A percentile compares a stretch with the other conserved stretches of the same genome.
phyloP scores from a whole-genome alignment of 495 filamentous ascomycete species.

The Hypoxylon crocopeplum region DNA sequence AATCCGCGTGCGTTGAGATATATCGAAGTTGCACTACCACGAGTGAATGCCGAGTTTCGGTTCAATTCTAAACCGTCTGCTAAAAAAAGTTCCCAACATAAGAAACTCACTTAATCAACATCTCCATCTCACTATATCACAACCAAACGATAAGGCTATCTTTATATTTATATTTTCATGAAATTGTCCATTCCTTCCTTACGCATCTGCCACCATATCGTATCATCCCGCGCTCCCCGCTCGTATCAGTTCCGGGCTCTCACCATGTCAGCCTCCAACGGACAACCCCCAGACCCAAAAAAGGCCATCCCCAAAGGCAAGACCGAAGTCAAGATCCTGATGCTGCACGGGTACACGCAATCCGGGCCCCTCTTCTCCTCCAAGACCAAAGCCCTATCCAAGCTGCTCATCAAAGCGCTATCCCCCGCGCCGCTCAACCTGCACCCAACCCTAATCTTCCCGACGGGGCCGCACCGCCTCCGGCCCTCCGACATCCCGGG shows the following conservation, averaged over 20 bases:
- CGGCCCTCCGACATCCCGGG: constrained; percentile 74
- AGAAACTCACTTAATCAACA: neutral
- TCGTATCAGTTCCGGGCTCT: neutral
- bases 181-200: constrained; percentile 3
- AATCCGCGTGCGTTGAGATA: too few relatives aligned
- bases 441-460: constrained; percentile 65
- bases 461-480: constrained; percentile 68
- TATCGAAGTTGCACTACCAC: too few relatives aligned
- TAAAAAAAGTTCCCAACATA: constrained; percentile 7
- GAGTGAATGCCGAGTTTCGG: constrained; percentile 5
- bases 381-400: constrained; percentile 87
- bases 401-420: constrained; percentile 77
- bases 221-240: neutral
- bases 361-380: constrained; percentile 84
- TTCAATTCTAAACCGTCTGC: constrained; percentile 2
- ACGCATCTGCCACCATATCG: too few relatives aligned
- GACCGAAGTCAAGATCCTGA: constrained; percentile 59
- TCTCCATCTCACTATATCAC: neutral
- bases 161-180: neutral
- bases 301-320: constrained; percentile 36
- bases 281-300: constrained; percentile 7
- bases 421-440: constrained; percentile 55
- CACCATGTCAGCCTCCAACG: constrained; percentile 11
- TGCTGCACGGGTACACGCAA: constrained; percentile 86
- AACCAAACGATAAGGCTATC: too few relatives aligned